phyloP scores from a whole-genome alignment of 352 stramenopile genomes.

The Pythium dissotocum region DNA sequence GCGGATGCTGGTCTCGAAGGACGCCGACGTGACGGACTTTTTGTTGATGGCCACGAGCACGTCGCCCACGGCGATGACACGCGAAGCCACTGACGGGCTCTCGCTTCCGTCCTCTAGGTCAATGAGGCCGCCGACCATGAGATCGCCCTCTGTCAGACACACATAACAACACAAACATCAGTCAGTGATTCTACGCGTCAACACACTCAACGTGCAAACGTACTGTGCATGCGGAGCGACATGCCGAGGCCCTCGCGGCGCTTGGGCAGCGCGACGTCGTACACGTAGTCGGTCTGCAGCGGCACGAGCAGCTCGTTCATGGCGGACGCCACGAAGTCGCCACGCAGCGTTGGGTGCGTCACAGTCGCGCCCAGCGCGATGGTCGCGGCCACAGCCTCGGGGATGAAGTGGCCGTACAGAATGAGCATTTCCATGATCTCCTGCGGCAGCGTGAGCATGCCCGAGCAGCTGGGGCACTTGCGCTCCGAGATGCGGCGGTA shows the following conservation, averaged over 20 bases:
- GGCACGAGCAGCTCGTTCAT: slow-evolving; percentile 84
- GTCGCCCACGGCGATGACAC: slow-evolving; percentile 78
- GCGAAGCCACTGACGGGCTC: slow-evolving; percentile 72
- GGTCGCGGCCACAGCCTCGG: slow-evolving; percentile 63
- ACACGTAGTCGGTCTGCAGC: slow-evolving; percentile 82
- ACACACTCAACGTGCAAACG: slow-evolving; percentile 20
- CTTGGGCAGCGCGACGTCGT: slow-evolving; percentile 82
- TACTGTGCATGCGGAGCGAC: slow-evolving; percentile 86
- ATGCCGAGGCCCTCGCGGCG: slow-evolving; percentile 77
- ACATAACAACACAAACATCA: slow-evolving; percentile 15
- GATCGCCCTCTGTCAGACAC: slow-evolving; percentile 55
- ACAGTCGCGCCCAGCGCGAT: slow-evolving; percentile 68
- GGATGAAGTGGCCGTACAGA: slow-evolving; percentile 81
- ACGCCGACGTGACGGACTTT: slow-evolving; percentile 83
- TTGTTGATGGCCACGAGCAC: slow-evolving; percentile 87
- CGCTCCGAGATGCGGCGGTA: slow-evolving; percentile 78
- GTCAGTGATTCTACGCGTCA: neutral
- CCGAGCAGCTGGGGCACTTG: slow-evolving; percentile 69
- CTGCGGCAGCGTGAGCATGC: slow-evolving; percentile 64
- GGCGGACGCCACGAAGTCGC: slow-evolving; percentile 76
- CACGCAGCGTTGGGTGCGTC: slow-evolving; percentile 70
- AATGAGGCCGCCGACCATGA: slow-evolving; percentile 80
- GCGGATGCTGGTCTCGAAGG: slow-evolving; percentile 86
- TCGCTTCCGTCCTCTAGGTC: slow-evolving; percentile 82
- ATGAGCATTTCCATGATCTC: slow-evolving; percentile 89